Evolutionary conservation across 805 yeast species (phyloP).

Genomic region (Ogataea henricii): DNA sequence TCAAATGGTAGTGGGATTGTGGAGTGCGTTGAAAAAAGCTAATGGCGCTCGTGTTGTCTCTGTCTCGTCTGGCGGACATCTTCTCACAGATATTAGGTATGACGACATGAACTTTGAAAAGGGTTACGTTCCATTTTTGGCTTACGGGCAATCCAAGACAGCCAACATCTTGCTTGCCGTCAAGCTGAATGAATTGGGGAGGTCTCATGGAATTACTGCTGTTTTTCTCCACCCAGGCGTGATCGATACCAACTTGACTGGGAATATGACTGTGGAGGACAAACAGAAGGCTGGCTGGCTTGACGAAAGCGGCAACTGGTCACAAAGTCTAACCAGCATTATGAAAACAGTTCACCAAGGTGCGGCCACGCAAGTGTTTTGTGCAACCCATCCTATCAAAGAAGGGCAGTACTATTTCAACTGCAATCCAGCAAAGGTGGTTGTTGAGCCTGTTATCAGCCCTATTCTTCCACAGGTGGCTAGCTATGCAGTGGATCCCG

Average conservation of each 20-base stretch:
- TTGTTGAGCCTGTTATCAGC: no score
- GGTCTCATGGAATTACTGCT: neutral
- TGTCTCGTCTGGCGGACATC: slow-evolving; percentile 5
- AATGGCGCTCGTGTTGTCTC: slow-evolving; percentile 6
- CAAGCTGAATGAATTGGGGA: neutral
- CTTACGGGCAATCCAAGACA: slow-evolving; percentile 11
- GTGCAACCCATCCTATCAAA: neutral
- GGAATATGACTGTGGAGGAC: neutral
- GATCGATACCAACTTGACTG: neutral
- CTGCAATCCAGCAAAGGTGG: slow-evolving; percentile 3
- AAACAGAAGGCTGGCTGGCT: neutral
- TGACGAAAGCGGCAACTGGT: neutral
- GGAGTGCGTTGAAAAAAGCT: slow-evolving; percentile 4
- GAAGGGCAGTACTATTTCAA: neutral
- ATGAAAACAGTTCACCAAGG: neutral
- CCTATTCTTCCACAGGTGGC: no score
- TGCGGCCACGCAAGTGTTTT: neutral
- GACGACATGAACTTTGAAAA: slow-evolving; percentile 7
- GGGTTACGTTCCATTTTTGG: slow-evolving; percentile 1
- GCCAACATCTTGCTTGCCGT: slow-evolving; percentile 5
- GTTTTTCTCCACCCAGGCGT: neutral
- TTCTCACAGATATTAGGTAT: neutral
- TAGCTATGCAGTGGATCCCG: no score
- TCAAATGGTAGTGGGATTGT: neutral
- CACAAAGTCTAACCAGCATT: neutral